Evolutionary conservation across 2,329 filamentous ascomycete genomes (phyloP), one percentile per base, ranked within the genome.

Genomic region (Rhynchosporium graminicola): DNA sequence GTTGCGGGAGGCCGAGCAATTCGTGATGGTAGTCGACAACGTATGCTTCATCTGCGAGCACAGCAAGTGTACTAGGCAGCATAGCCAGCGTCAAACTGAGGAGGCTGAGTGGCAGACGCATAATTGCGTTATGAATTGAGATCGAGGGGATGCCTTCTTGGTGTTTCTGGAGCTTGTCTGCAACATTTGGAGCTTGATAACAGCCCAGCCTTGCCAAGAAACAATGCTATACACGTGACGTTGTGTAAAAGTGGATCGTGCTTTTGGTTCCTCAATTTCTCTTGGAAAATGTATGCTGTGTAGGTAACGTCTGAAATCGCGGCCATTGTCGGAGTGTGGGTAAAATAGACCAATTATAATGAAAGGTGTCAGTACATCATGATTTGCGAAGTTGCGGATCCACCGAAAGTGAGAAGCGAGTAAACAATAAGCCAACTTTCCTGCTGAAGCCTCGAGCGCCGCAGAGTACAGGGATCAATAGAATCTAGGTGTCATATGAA

Each of bases 1-100:
- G 81, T 75, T 89, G 89, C 60, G 95, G 92, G 43, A 91, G 79
- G 72, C 95, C 95, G 72, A 99, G 80, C 55, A 98, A 87, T 68
- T 91, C 86, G 79, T 96, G 87, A 78, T 98, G 94, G 79, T 92
- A 98, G 78, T 99, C 95, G 75, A 96, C 85, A 71, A 91, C 84
- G 79, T 88, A 93, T 69, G 96, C 92, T 77, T 99, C 94, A 74
- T 99, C 95, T 69, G 85, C 82, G 79, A 92, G 97, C 64, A 98
- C 86, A 68, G 92, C 91, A 47, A 67, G 52, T 8, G 68, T 57
- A 5, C 61, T 60, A n/a, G 72, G 71, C 28, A 74, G 65, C 33
- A 74, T 65, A 9, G 70, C 71, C 38, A 74, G 62, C n/a, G 70
- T 65, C 46, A 74, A 58, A 13, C 63, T 68, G 20, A 74, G 64